phyloP scores from a whole-genome alignment of 1,284 basidiomycete genomes.

The Singerocomus inundabilis region DNA sequence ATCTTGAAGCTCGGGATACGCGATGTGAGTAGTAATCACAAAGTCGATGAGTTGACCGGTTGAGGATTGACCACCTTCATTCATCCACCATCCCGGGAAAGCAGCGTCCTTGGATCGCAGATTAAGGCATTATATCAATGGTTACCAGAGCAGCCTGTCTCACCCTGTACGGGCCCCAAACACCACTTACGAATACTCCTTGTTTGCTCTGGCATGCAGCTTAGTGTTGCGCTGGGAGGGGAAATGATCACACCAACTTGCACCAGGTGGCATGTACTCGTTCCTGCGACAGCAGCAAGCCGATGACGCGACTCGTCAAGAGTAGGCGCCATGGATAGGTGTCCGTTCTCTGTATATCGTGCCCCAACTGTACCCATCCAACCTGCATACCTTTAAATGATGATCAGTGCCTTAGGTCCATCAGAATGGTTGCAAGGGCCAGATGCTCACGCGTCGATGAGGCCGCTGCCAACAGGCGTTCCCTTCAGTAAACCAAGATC shows the following conservation, averaged over 20 bases:
- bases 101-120: conserved; percentile 62
- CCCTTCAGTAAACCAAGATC: conserved; percentile 87
- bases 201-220: conserved; percentile 57
- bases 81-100: conserved; percentile 98
- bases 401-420: neutral
- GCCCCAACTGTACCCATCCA: conserved; percentile 98
- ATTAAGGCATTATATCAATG: neutral
- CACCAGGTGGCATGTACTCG: conserved; percentile 93
- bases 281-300: conserved; percentile 92
- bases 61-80: conserved; percentile 97
- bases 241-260: conserved; percentile 48
- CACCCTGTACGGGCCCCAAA: conserved; percentile 96
- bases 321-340: conserved; percentile 50
- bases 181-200: conserved; percentile 86
- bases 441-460: conserved; percentile 82
- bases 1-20: conserved; percentile 70
- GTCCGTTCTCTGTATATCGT: conserved; percentile 57
- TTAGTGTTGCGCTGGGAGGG: conserved; percentile 1
- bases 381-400: conserved; percentile 80
- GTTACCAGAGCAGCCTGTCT: neutral
- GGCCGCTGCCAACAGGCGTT: conserved; percentile 91
- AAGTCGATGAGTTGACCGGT: conserved; percentile 99
- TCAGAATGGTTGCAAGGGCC: neutral
- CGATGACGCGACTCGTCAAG: conserved; percentile 78
- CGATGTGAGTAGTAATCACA: conserved; percentile 89